These are phyloP conservation scores for Ogataea paradorogensis DNA, from an alignment of 805 yeast genomes.

Conservation along the genomic window DNA sequence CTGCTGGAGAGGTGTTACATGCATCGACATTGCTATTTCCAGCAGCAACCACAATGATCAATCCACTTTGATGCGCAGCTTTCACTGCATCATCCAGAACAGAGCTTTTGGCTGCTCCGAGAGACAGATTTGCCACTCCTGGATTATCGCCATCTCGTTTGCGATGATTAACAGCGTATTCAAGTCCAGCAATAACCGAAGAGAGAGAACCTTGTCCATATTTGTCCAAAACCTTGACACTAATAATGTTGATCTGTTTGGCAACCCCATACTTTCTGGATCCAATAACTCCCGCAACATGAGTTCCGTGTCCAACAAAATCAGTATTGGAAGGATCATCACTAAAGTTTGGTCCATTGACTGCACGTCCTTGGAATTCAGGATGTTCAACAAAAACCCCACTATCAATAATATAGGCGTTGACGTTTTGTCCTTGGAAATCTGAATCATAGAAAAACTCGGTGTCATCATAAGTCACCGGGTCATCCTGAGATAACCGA, in stretches of 20 bases:
- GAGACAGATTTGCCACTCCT: constrained; percentile 75
- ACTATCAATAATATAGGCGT: constrained; percentile 79
- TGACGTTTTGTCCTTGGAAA: constrained; percentile 55
- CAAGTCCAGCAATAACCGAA: constrained; percentile 62
- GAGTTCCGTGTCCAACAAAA: constrained; percentile 87
- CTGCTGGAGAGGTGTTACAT: constrained; percentile 83
- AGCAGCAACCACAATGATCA: constrained; percentile 77
- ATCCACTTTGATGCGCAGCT: constrained; percentile 71
- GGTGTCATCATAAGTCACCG: constrained; percentile 26
- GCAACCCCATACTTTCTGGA: constrained; percentile 82
- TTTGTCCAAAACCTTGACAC: constrained; percentile 68
- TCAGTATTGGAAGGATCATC: constrained; percentile 60
- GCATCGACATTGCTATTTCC: constrained; percentile 82
- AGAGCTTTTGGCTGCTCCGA: constrained; percentile 69
- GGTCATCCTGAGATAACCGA: constrained; percentile 51
- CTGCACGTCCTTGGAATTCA: constrained; percentile 64
- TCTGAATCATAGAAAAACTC: constrained; percentile 48
- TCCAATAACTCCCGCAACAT: constrained; percentile 86
- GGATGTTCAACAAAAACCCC: constrained; percentile 65
- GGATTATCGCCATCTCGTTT: constrained; percentile 29
- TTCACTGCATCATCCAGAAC: constrained; percentile 72
- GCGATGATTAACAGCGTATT: constrained; percentile 63
- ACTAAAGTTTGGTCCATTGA: constrained; percentile 59
- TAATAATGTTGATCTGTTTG: constrained; percentile 60
- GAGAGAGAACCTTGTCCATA: constrained; percentile 71